Evolutionary conservation across 1,139 yeast species (phyloP).

Genomic region (Candida tunisiensis): DNA sequence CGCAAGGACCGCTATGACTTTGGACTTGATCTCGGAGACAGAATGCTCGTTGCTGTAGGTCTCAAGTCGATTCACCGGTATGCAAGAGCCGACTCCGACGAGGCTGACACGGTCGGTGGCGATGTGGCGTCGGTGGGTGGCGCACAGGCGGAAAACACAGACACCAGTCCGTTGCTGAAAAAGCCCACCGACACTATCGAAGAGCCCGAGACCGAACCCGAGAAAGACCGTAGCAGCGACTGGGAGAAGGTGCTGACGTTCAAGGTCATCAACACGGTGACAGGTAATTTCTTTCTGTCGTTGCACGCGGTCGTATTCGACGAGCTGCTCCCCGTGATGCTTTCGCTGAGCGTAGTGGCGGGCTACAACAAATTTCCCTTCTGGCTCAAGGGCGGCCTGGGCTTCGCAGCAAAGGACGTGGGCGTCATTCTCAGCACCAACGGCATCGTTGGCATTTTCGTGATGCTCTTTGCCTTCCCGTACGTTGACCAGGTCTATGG

Average conservation of each 20-base stretch:
- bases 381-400: conserved; percentile 31
- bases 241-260: conserved; percentile 11
- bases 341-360: conserved; percentile 29
- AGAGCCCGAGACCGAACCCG: too few species aligned
- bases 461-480: conserved; percentile 37
- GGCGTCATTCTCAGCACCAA: conserved; percentile 39
- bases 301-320: conserved; percentile 37
- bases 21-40: conserved; percentile 34
- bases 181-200: too few species aligned
- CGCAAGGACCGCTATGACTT: conserved; percentile 27
- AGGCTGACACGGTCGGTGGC: background rate
- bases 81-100: conserved; percentile 1
- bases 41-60: too few species aligned
- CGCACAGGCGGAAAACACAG: too few species aligned
- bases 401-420: conserved; percentile 29
- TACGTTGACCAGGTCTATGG: conserved; percentile 33
- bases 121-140: too few species aligned
- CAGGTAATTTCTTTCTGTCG: conserved; percentile 26
- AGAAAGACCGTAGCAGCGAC: background rate
- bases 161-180: too few species aligned
- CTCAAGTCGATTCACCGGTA: too few species aligned
- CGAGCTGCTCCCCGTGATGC: conserved; percentile 43
- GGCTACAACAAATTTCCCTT: conserved; percentile 27
- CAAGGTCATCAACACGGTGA: conserved; percentile 25
- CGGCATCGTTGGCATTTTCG: conserved; percentile 38